These are phyloP conservation scores for Monilinia aucupariae DNA, from an alignment of 2,329 filamentous ascomycete genomes.

Conservation along the genomic window DNA sequence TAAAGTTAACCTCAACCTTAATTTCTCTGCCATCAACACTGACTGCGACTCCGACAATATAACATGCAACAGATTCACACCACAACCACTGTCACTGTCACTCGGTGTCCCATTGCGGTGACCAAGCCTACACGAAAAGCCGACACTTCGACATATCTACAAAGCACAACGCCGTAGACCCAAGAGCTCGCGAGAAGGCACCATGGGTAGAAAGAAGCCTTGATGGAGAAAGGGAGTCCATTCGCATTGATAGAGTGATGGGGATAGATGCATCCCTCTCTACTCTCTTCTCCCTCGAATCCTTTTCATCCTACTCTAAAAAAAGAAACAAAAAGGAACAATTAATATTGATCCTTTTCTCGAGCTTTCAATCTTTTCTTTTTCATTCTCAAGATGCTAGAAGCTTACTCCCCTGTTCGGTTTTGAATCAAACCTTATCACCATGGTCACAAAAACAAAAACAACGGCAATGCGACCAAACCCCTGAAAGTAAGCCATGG, in stretches of 20 bases:
- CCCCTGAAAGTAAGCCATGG: not conserved
- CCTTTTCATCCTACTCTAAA: not conserved
- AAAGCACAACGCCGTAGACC: not conserved
- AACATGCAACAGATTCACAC: not conserved
- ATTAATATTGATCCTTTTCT: conserved; percentile 1
- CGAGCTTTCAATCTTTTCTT: conserved; percentile 5
- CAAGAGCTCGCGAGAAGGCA: not conserved
- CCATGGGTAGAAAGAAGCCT: not conserved
- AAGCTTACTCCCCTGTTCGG: conserved; percentile 3
- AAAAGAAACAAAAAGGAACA: not conserved
- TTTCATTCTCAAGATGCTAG: conserved; percentile 3
- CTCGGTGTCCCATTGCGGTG: conserved; percentile 1
- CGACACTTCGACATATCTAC: not conserved
- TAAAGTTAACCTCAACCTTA: too few species aligned
- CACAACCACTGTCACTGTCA: not conserved
- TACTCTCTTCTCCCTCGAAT: not conserved
- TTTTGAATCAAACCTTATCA: not conserved
- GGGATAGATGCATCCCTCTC: not conserved
- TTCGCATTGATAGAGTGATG: too few species aligned
- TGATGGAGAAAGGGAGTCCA: not conserved
- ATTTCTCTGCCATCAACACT: not conserved
- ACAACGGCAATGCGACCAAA: not conserved
- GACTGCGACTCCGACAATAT: not conserved
- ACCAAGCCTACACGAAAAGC: not conserved
- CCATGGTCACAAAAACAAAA: not conserved